Percentiles rank a stretch among this genome's conserved stretches.
phyloP scores from a whole-genome alignment of 2,329 filamentous ascomycete species.

The Trichoderma semiorbis region DNA sequence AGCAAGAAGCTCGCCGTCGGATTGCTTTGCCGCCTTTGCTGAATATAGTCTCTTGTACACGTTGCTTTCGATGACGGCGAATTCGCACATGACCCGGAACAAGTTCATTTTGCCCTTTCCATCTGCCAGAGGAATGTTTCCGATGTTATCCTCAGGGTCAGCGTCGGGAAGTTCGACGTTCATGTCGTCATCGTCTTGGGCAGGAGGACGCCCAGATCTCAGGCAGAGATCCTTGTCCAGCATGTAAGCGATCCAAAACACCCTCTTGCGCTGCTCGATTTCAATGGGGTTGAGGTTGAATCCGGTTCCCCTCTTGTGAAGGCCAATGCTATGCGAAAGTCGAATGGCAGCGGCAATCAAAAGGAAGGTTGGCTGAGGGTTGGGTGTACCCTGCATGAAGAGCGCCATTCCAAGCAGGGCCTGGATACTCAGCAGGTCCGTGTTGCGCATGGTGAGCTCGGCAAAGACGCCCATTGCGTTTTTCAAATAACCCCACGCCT shows the following conservation, averaged over 20 bases:
- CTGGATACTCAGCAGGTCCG: conserved; percentile 90
- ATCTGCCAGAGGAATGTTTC: conserved; percentile 86
- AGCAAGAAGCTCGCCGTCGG: conserved; percentile 87
- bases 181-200: conserved; percentile 70
- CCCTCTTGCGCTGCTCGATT: conserved; percentile 76
- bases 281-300: conserved; percentile 94
- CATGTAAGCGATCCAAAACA: conserved; percentile 66
- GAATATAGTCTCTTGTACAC: conserved; percentile 94
- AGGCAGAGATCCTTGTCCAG: conserved; percentile 62
- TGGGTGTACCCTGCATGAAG: conserved; percentile 94
- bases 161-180: conserved; percentile 93
- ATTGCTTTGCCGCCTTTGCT: conserved; percentile 85
- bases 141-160: conserved; percentile 86
- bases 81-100: conserved; percentile 88
- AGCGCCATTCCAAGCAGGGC: conserved; percentile 89
- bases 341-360: conserved; percentile 87
- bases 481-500: conserved; percentile 93
- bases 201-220: conserved; percentile 56
- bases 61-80: conserved; percentile 86
- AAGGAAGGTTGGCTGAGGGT: conserved; percentile 90
- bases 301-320: conserved; percentile 88
- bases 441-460: conserved; percentile 93
- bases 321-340: conserved; percentile 86
- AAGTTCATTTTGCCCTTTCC: conserved; percentile 92
- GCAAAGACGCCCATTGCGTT: conserved; percentile 93